A percentile compares a stretch with the other conserved stretches of the same genome.
These are phyloP conservation scores for Cryphonectria naterciae DNA, from an alignment of 2,329 filamentous ascomycete species.

Conservation along the genomic window DNA sequence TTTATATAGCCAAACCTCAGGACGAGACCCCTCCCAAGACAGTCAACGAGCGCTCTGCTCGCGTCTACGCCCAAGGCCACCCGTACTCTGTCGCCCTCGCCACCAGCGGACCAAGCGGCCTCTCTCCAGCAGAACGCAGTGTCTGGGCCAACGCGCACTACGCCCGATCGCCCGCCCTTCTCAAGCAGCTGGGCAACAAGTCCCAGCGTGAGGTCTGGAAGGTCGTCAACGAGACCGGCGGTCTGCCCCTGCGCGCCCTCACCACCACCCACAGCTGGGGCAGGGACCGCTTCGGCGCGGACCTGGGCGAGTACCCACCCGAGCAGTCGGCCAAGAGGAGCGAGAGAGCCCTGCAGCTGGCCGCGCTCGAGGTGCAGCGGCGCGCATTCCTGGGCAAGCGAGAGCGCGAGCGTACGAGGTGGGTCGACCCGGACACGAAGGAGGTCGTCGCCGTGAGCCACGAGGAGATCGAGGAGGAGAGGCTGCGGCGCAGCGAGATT, in stretches of 20 bases:
- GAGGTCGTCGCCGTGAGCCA: slow-evolving; percentile 36
- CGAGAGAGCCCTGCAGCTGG: slow-evolving; percentile 47
- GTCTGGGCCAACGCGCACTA: slow-evolving; percentile 53
- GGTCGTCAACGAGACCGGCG: slow-evolving; percentile 53
- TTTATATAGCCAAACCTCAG: slow-evolving; percentile 33
- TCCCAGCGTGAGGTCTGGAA: slow-evolving; percentile 63
- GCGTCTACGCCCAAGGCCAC: slow-evolving; percentile 55
- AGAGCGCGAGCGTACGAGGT: slow-evolving; percentile 34
- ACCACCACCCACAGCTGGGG: slow-evolving; percentile 48
- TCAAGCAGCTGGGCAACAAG: slow-evolving; percentile 44
- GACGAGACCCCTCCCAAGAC: slow-evolving; percentile 47
- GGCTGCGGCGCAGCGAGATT: slow-evolving; percentile 53
- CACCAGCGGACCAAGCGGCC: slow-evolving; percentile 48
- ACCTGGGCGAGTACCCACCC: slow-evolving; percentile 52
- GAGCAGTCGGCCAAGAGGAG: slow-evolving; percentile 50
- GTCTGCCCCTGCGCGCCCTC: slow-evolving; percentile 52
- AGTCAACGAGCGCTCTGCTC: slow-evolving; percentile 51
- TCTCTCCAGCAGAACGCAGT: slow-evolving; percentile 53
- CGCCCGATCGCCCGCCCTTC: slow-evolving; percentile 46
- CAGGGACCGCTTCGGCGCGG: slow-evolving; percentile 52
- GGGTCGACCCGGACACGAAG: slow-evolving; percentile 31
- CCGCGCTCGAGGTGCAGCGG: slow-evolving; percentile 49
- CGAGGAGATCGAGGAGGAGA: slow-evolving; percentile 52
- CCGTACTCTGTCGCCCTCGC: slow-evolving; percentile 52
- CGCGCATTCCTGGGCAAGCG: slow-evolving; percentile 48